A percentile compares a stretch with the other conserved stretches of the same genome.
phyloP scores from a whole-genome alignment of 106 monocot genomes.

The Dioscorea dumetorum region DNA sequence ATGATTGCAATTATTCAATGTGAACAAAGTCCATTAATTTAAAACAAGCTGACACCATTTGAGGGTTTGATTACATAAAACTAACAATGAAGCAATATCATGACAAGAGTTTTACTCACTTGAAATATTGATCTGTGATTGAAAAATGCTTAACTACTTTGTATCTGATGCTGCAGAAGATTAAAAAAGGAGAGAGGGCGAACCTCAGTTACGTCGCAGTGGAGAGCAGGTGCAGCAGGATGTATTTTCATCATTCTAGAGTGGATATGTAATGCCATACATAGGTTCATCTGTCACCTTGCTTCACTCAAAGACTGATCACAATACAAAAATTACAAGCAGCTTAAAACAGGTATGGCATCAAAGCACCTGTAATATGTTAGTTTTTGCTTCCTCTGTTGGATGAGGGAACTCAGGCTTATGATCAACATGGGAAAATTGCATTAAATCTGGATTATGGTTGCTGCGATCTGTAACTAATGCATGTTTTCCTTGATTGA shows the following conservation, averaged over 20 bases:
- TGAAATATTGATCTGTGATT: no score
- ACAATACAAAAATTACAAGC: no score
- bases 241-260: constrained; percentile 96
- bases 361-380: constrained; percentile 65
- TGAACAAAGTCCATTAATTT: no score
- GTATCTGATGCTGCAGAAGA: not conserved
- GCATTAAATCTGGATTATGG: constrained; percentile 89
- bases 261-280: constrained; percentile 51
- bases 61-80: no score
- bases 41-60: no score
- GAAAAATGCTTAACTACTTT: no score
- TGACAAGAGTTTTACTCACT: no score
- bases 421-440: constrained; percentile 79
- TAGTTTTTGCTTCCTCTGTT: constrained; percentile 67
- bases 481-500: not conserved
- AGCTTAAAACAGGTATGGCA: no score
- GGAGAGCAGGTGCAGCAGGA: constrained; percentile 86
- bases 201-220: constrained; percentile 93
- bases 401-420: constrained; percentile 95
- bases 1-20: no score
- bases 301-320: no score
- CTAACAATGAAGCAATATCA: no score
- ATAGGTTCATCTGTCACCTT: no score
- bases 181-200: not conserved
- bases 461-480: constrained; percentile 64